These are phyloP conservation scores for Plectosphaerella sp. DNA, from an alignment of 2,329 filamentous ascomycete species.

Conservation along the genomic window DNA sequence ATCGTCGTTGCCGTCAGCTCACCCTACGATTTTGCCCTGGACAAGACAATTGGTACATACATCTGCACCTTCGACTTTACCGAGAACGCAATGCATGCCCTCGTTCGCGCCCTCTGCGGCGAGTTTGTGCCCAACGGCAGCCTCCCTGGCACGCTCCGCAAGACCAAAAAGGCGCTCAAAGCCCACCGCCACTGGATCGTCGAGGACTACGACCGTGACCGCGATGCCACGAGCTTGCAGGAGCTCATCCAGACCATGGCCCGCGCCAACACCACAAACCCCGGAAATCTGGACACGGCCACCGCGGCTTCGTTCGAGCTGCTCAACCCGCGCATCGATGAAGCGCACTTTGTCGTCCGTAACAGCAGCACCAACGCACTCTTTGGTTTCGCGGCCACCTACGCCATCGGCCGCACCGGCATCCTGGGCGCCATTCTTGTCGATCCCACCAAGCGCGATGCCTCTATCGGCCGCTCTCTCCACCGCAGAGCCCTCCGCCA, in stretches of 20 bases:
- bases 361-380: slow-evolving; percentile 89
- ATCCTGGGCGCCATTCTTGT: slow-evolving; percentile 86
- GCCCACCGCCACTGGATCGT: slow-evolving; percentile 95
- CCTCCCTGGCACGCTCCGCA: slow-evolving; percentile 71
- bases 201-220: slow-evolving; percentile 76
- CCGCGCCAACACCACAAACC: slow-evolving; percentile 60
- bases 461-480: slow-evolving; percentile 86
- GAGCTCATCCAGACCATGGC: slow-evolving; percentile 69
- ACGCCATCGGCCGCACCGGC: slow-evolving; percentile 68
- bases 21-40: slow-evolving; percentile 94
- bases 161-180: slow-evolving; percentile 81
- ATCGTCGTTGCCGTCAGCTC: slow-evolving; percentile 92
- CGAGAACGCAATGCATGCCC: slow-evolving; percentile 79
- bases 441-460: slow-evolving; percentile 77
- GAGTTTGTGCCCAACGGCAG: slow-evolving; percentile 59
- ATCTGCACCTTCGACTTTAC: slow-evolving; percentile 97
- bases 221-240: slow-evolving; percentile 70
- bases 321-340: slow-evolving; percentile 64
- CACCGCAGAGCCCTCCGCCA: slow-evolving; percentile 80
- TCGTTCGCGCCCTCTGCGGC: slow-evolving; percentile 80
- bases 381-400: slow-evolving; percentile 90
- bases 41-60: slow-evolving; percentile 85
- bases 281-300: slow-evolving; percentile 66
- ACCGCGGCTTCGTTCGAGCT: slow-evolving; percentile 74
- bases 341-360: slow-evolving; percentile 85